Evolutionary conservation across 805 yeast species (phyloP), one percentile per base, ranked within the genome.

Genomic region (Vanderwaltozyma yarrowii): DNA sequence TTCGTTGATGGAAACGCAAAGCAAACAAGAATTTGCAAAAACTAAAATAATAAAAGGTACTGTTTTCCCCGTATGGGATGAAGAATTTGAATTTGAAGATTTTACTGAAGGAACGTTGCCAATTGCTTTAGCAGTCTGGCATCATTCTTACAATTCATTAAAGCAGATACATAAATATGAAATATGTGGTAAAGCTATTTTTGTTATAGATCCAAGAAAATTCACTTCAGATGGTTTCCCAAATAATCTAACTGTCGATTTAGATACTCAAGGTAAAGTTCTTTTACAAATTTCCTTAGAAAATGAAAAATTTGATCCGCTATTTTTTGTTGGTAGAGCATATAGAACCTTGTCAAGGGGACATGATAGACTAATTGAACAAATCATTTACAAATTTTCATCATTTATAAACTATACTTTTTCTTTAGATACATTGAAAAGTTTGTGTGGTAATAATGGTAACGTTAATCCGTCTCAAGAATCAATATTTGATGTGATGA

Each of bases 1-100:
- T 1, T 73, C 84, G 0, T 51, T 85, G 13, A 65, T 73, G 5
- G 86, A 81, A 48, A 70, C 78, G 5, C 59, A 58, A 28, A 67
- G 67, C 2, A 66, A 73, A 28, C 67, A 63, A 36, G 75, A 76
- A 21, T 62, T 83, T 25, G 88, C 81, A 2, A 76, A 74, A 43
- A 88, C 97, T 0, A 67, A 83, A 47, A 71, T 78, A 0, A 65
- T 82, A 4, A 65, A 68, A 23, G 73, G 73, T 38, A 73, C 78
- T 4, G 61, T 71, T 25, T 76, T 77, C 48, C 96, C 96, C 0
- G 73, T 71, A 13, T 89, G 94, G 94, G 83, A 84, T 50, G 95
- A 88, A 62, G 83, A 81, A 40, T 84, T 86, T 54, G 95, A 86
- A 55, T 41, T 62, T 20, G 61, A 52, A 24, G 50, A 67, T 3